A percentile compares a stretch with the other conserved stretches of the same genome.
phyloP scores from a whole-genome alignment of 257 asterid genomes.

The Linderniella brevidens region DNA sequence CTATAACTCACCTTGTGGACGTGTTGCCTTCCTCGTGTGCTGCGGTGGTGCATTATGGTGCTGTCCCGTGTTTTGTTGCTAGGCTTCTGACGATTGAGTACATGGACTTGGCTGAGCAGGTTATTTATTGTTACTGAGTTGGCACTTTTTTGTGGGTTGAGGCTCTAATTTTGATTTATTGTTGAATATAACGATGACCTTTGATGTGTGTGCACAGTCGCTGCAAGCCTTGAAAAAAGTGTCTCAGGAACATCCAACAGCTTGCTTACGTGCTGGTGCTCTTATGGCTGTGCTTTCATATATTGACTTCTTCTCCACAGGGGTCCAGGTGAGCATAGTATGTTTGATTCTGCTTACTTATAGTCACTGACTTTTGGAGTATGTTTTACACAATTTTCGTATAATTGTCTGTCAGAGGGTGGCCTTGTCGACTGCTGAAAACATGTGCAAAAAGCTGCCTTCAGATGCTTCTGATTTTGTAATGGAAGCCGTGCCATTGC shows the following conservation, averaged over 20 bases:
- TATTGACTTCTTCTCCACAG: slow-evolving; percentile 96
- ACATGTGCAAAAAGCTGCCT: slow-evolving; percentile 95
- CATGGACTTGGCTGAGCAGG: slow-evolving; percentile 99
- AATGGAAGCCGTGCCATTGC: slow-evolving; percentile 98
- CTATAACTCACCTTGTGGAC: slow-evolving; percentile 94
- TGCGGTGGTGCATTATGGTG: slow-evolving; percentile 97
- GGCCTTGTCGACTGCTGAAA: slow-evolving; percentile 92
- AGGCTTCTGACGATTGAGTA: slow-evolving; percentile 89
- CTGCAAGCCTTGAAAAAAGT: slow-evolving; percentile 96
- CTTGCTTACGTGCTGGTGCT: slow-evolving; percentile 97
- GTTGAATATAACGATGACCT: too few relatives aligned
- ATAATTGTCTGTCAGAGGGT: slow-evolving; percentile 45
- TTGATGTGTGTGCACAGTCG: slow-evolving; percentile 34
- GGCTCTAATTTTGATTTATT: too few relatives aligned
- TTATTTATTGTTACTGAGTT: slow-evolving; percentile 9
- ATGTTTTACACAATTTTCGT: too few relatives aligned
- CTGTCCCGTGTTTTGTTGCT: slow-evolving; percentile 88
- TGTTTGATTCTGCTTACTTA: not conserved
- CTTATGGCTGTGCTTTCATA: slow-evolving; percentile 99
- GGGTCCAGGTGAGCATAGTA: slow-evolving; percentile 62
- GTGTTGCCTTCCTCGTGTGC: slow-evolving; percentile 93
- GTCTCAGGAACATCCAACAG: slow-evolving; percentile 98
- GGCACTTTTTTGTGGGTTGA: not conserved
- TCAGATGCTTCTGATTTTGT: slow-evolving; percentile 97
- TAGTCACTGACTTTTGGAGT: not conserved